Evolutionary conservation across 2,329 filamentous ascomycete species (phyloP).

Genomic region (Ophiosphaerella herpotricha): DNA sequence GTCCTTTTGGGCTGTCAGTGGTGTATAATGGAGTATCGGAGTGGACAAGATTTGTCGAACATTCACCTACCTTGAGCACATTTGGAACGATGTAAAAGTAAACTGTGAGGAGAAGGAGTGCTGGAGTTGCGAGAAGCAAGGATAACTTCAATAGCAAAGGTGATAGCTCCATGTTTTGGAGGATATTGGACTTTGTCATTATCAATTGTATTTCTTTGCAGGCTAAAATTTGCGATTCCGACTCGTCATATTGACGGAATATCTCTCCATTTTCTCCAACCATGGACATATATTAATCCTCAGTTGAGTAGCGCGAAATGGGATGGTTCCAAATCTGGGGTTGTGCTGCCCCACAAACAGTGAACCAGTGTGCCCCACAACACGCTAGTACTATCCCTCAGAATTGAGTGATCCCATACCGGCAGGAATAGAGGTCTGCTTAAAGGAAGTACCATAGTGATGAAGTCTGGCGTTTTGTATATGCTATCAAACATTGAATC

Average conservation of each 20-base stretch:
- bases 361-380: conserved; percentile 11
- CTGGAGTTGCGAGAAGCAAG: conserved; percentile 17
- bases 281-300: not conserved
- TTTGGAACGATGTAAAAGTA: conserved; percentile 40
- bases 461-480: no score
- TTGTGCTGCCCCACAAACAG: conserved; percentile 7
- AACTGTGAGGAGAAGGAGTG: conserved; percentile 24
- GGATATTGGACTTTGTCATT: conserved; percentile 15
- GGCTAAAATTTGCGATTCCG: not conserved
- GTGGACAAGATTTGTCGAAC: no score
- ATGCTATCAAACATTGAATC: no score
- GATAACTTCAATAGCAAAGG: conserved; percentile 16
- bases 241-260: no score
- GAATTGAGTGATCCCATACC: not conserved
- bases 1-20: conserved; percentile 25
- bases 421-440: not conserved
- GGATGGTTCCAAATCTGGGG: not conserved
- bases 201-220: not conserved
- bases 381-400: not conserved
- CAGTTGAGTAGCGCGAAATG: no score
- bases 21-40: not conserved
- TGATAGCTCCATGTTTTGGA: conserved; percentile 1
- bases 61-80: conserved; percentile 27
- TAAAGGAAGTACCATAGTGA: no score
- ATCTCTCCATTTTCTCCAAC: not conserved